Percentiles rank a stretch among this genome's conserved stretches.
These are phyloP conservation scores for Moricandia arvensis DNA, from an alignment of 345 rosid genomes.

Conservation along the genomic window DNA sequence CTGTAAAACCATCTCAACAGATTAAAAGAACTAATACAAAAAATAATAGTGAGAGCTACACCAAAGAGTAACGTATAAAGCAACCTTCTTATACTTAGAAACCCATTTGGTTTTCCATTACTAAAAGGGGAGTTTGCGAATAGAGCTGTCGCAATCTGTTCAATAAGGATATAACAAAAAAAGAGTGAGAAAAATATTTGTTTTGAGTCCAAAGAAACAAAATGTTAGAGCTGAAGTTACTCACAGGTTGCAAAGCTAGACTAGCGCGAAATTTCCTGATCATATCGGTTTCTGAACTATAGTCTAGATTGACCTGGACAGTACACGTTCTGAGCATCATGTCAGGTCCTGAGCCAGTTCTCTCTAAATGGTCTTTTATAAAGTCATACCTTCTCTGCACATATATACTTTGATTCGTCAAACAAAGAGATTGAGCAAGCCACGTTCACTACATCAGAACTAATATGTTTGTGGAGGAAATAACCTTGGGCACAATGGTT, in stretches of 20 bases:
- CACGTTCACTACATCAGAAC: constrained; percentile 8
- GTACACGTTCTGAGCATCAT: constrained; percentile 85
- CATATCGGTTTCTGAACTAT: constrained; percentile 85
- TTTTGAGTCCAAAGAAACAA: neutral
- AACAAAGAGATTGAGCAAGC: neutral
- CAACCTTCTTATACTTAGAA: constrained; percentile 88
- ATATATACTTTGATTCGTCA: neutral
- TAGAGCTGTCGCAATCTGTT: constrained; percentile 89
- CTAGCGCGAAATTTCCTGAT: constrained; percentile 86
- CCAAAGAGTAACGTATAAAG: neutral
- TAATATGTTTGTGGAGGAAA: neutral
- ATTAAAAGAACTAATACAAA: neutral
- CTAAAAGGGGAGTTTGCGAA: constrained; percentile 95
- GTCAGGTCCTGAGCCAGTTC: constrained; percentile 69
- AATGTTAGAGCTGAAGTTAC: constrained; percentile 28
- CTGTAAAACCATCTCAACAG: neutral
- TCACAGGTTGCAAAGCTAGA: constrained; percentile 94
- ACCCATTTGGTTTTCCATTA: constrained; percentile 90
- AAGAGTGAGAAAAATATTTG: neutral
- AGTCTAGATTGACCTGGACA: constrained; percentile 61
- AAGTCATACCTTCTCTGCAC: constrained; percentile 79
- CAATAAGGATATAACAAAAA: constrained; percentile 6
- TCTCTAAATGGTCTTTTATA: constrained; percentile 72
- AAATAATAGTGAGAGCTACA: neutral
- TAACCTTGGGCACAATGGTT: constrained; percentile 83